Evolutionary conservation across 768 basidiomycete species (phyloP).

Genomic region (Lactifluus volemus): DNA sequence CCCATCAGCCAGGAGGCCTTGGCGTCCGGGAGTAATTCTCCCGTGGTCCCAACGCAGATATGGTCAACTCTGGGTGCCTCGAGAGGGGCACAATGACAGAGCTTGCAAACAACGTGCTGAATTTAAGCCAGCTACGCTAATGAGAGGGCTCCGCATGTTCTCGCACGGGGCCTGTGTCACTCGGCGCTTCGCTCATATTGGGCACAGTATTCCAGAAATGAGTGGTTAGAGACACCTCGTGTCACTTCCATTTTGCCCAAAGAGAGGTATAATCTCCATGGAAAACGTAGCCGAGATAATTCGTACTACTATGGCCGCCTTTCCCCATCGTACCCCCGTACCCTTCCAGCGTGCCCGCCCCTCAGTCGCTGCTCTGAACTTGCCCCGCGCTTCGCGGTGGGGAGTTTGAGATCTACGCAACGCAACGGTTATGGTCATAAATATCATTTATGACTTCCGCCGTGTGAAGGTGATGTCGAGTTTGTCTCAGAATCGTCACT

Average conservation of each 20-base stretch:
- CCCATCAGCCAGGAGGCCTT: background rate
- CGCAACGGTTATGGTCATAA: background rate
- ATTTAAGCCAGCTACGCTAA: conserved; percentile 3
- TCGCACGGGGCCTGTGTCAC: background rate
- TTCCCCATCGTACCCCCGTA: background rate
- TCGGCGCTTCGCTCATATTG: background rate
- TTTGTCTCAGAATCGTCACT: background rate
- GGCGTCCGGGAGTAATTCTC: background rate
- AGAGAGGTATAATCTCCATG: conserved; percentile 3
- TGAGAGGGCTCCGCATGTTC: background rate
- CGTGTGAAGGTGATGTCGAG: background rate
- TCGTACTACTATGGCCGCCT: background rate
- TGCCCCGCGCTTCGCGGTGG: background rate
- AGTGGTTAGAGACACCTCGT: conserved; percentile 3
- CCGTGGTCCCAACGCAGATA: background rate
- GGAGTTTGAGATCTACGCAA: background rate
- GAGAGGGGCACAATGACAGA: background rate
- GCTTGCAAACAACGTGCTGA: conserved; percentile 3
- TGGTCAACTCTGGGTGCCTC: background rate
- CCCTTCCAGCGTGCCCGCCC: background rate
- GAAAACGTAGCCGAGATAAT: background rate
- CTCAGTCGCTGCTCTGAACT: background rate
- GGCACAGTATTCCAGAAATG: background rate
- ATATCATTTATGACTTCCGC: background rate
- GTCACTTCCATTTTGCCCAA: background rate